Conservation (phyloP, 345 rosid genomes). For the Triadica sebifera region DNA sequence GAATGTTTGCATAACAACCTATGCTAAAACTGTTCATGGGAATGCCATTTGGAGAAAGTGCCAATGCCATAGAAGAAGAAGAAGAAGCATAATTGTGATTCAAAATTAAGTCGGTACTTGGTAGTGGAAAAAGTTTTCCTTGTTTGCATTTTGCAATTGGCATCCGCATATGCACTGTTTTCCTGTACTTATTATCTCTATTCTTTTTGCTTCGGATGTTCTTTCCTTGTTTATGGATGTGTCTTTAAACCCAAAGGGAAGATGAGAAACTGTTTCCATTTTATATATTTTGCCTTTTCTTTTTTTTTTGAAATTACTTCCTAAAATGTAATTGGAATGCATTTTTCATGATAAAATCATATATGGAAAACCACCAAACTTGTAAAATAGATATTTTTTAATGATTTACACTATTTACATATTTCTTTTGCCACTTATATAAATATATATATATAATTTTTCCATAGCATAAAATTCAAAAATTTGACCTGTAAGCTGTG, state of each 20-base stretch:
- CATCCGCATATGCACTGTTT: not conserved
- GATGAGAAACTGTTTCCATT: not conserved
- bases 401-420: no score
- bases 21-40: conserved; percentile 83
- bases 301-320: no score
- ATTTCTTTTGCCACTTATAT: no score
- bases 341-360: no score
- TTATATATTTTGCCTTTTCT: no score
- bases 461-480: no score
- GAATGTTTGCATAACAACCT: conserved; percentile 87
- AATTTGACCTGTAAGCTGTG: no score
- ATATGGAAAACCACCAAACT: no score
- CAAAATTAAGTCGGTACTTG: conserved; percentile 37
- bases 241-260: not conserved
- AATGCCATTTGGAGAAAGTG: conserved; percentile 83
- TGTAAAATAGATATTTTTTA: no score
- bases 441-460: no score
- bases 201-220: not conserved
- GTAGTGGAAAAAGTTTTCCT: conserved; percentile 38
- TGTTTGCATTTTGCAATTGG: not conserved
- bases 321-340: no score
- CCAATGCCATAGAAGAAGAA: conserved; percentile 53
- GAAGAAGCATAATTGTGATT: conserved; percentile 52
- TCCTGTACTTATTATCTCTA: not conserved
- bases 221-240: not conserved